These are phyloP conservation scores for Epipyxis sp. DNA, from an alignment of 108 stramenopile species.

Conservation along the genomic window DNA sequence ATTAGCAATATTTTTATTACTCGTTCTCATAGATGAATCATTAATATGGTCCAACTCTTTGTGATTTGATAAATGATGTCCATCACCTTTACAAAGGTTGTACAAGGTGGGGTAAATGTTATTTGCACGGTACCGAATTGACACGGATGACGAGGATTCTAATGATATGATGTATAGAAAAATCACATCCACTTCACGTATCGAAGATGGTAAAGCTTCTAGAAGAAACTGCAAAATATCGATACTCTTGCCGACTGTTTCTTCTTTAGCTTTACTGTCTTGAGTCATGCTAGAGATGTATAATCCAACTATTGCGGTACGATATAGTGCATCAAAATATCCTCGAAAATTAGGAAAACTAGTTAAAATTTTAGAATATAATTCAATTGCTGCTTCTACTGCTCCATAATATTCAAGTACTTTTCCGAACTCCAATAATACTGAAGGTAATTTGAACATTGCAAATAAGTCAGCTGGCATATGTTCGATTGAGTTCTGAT, in stretches of 20 bases:
- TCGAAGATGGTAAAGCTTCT: constrained; percentile 6
- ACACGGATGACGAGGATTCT: neutral
- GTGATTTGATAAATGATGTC: neutral
- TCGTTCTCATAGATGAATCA: neutral
- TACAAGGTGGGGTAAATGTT: neutral
- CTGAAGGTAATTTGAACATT: constrained; percentile 11
- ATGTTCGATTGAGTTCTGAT: neutral
- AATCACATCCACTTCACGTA: neutral
- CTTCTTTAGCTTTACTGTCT: neutral
- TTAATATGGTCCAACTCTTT: neutral
- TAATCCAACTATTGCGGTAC: constrained; percentile 21
- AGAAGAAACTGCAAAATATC: constrained; percentile 30
- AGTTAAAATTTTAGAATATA: constrained; percentile 10
- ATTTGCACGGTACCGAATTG: neutral
- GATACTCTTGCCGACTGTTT: constrained; percentile 13
- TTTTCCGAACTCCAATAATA: neutral
- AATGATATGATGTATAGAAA: neutral
- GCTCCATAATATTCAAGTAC: constrained; percentile 18
- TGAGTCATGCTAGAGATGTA: neutral
- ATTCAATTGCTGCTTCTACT: constrained; percentile 5
- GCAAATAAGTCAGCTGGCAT: neutral
- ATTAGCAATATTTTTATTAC: neutral
- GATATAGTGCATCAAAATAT: constrained; percentile 26
- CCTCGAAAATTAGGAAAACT: constrained; percentile 23
- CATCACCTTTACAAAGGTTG: neutral